phyloP scores from a whole-genome alignment of 148 eudicot genomes.

The Gaultheria prostrata region DNA sequence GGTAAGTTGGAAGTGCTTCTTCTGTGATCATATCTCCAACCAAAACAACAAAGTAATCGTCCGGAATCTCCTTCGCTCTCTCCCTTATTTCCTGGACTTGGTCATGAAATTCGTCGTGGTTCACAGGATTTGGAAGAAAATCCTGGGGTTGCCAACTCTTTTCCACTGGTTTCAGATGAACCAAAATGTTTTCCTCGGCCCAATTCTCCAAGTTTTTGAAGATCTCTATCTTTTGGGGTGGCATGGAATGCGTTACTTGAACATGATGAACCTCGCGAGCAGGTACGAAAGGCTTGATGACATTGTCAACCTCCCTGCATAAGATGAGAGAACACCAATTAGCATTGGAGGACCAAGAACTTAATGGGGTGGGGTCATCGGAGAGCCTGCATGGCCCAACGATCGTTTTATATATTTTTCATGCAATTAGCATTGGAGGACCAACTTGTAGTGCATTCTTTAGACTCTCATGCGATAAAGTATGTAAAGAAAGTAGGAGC shows the following conservation, averaged over 20 bases:
- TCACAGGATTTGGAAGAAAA: constrained; percentile 18
- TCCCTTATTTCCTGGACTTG: constrained; percentile 22
- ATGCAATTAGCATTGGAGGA: no score
- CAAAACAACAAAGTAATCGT: constrained; percentile 27
- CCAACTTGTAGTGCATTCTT: no score
- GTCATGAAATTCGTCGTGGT: constrained; percentile 19
- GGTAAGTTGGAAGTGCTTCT: constrained; percentile 31
- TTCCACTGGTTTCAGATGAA: constrained; percentile 19
- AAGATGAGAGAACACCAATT: not conserved
- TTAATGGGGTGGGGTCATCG: no score
- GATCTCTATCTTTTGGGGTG: constrained; percentile 18
- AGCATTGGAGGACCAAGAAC: not conserved
- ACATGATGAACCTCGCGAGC: constrained; percentile 10
- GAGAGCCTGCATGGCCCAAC: no score
- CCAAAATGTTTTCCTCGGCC: constrained; percentile 15
- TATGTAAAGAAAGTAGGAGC: no score
- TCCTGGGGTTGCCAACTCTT: constrained; percentile 22
- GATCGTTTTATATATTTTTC: no score
- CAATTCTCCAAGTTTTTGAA: constrained; percentile 17
- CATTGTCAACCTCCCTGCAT: constrained; percentile 7
- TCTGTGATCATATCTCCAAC: constrained; percentile 31
- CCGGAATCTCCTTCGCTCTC: constrained; percentile 29
- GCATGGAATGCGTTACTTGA: constrained; percentile 20
- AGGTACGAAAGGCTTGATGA: constrained; percentile 13
- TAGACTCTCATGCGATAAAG: no score